Conservation (phyloP, 163 green algal species). For the Coccomyxa subellipsoidea region DNA sequence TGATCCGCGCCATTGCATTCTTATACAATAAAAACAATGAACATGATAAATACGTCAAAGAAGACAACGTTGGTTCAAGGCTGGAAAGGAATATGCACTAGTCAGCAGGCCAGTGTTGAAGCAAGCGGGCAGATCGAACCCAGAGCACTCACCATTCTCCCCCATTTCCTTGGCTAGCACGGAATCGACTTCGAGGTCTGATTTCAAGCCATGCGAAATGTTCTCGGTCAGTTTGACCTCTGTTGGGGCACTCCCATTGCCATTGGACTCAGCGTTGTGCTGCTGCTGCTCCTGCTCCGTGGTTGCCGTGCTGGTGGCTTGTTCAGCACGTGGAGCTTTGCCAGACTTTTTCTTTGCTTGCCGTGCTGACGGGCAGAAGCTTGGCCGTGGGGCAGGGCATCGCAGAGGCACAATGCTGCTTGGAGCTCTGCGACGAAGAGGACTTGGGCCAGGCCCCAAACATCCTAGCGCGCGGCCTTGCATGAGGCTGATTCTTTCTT, state of each 20-base stretch:
- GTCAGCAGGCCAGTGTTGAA: neutral
- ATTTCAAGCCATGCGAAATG: neutral
- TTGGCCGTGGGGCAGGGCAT: neutral
- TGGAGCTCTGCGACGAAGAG: neutral
- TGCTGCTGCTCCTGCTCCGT: conserved; percentile 3
- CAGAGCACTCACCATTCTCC: conserved; percentile 34
- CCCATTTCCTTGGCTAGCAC: conserved; percentile 39
- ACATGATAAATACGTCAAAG: neutral
- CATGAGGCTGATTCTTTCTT: neutral
- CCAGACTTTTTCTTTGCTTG: neutral
- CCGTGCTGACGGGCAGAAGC: neutral
- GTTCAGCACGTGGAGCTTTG: neutral
- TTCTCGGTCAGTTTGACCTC: neutral
- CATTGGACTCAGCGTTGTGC: neutral
- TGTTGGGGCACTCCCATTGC: neutral
- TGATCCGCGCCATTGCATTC: too few species aligned
- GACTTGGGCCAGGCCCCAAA: neutral
- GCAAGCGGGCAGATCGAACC: neutral
- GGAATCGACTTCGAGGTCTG: conserved; percentile 28
- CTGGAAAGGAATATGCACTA: neutral
- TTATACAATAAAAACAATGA: too few species aligned
- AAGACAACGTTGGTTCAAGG: neutral
- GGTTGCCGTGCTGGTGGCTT: neutral
- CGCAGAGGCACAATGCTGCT: neutral
- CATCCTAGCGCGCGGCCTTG: neutral